Conservation (phyloP, 306 rosid genomes). For the Abrus pulchellus region DNA sequence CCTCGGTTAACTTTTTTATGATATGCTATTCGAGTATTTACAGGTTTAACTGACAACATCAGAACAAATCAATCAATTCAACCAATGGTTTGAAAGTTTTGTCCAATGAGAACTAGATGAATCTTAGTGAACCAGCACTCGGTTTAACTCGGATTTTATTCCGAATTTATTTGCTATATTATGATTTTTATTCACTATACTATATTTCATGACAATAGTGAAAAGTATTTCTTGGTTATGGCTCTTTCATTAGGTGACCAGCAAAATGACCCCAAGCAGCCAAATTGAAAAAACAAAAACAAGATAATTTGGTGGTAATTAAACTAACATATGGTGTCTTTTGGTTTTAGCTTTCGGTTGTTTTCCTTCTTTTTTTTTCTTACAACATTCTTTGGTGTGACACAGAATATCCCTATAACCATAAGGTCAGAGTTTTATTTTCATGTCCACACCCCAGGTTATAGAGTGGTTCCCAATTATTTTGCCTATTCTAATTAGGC, state of each 20-base stretch:
- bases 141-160: background rate
- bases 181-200: background rate
- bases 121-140: background rate
- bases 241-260: constrained; percentile 45
- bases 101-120: constrained; percentile 32
- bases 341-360: background rate
- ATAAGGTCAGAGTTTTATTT: background rate
- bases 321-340: constrained; percentile 26
- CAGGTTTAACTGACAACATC: constrained; percentile 22
- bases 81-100: background rate
- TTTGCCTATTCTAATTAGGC: constrained; percentile 1
- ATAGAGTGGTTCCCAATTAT: background rate
- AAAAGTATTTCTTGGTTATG: constrained; percentile 24
- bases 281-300: constrained; percentile 22
- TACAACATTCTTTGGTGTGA: constrained; percentile 10
- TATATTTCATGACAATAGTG: background rate
- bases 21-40: constrained; percentile 8
- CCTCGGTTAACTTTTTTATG: constrained; percentile 1
- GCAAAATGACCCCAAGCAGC: constrained; percentile 4
- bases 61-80: background rate
- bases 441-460: background rate
- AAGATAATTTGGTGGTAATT: constrained; percentile 32
- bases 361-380: background rate
- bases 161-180: no score
- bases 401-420: background rate